Evolutionary conservation across 2,329 filamentous ascomycete species (phyloP).

Genomic region (Diplodia scrobiculata): DNA sequence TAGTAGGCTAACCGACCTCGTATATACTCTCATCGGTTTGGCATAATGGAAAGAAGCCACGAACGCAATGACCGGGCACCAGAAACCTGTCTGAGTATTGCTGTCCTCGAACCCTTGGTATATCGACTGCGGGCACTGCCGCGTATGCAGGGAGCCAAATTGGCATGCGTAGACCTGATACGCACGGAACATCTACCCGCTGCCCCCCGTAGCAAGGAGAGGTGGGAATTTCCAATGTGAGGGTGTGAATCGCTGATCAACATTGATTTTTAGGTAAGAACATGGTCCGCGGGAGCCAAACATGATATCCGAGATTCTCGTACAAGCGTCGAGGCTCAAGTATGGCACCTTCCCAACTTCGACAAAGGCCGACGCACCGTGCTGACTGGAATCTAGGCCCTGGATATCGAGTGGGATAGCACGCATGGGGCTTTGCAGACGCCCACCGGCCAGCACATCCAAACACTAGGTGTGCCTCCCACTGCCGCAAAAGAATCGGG

Average conservation of each 20-base stretch:
- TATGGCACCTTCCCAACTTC: neutral
- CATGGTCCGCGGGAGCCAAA: neutral
- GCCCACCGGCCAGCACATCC: neutral
- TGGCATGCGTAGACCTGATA: neutral
- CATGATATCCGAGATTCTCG: neutral
- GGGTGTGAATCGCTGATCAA: neutral
- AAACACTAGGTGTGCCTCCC: neutral
- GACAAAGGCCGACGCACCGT: neutral
- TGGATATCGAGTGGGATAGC: neutral
- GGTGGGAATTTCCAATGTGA: neutral
- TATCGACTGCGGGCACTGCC: neutral
- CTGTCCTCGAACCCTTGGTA: neutral
- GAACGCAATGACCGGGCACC: neutral
- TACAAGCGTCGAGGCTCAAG: neutral
- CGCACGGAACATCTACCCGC: neutral
- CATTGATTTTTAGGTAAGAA: neutral
- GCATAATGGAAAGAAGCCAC: neutral
- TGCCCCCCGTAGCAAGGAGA: neutral
- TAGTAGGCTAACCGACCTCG: neutral
- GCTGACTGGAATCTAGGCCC: slow-evolving; percentile 8
- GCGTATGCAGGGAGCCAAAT: slow-evolving; percentile 8
- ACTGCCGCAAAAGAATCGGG: neutral
- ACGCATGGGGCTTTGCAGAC: neutral
- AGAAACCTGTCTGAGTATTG: neutral
- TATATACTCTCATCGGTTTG: neutral